Percentiles rank a stretch among this genome's conserved stretches.
Evolutionary conservation across 257 asterid genomes (phyloP).

Genomic region (Pogostemon cablin): DNA sequence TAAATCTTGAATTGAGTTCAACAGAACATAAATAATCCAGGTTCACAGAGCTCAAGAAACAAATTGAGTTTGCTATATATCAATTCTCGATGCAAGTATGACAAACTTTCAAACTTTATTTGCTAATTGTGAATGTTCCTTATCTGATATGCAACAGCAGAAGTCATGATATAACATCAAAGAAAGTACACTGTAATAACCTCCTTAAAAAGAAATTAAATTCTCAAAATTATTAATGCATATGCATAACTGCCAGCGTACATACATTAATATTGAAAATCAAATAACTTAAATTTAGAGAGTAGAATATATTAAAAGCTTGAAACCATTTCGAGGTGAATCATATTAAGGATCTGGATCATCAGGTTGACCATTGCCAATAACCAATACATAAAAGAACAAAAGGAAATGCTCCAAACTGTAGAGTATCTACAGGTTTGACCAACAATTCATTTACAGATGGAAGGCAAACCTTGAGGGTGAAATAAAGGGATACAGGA

Average conservation of each 20-base stretch:
- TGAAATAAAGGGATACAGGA: slow-evolving; percentile 81
- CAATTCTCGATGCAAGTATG: slow-evolving; percentile 12
- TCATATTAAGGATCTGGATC: slow-evolving; percentile 13
- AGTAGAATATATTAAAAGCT: not conserved
- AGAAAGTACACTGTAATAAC: slow-evolving; percentile 2
- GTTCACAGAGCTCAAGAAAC: slow-evolving; percentile 10
- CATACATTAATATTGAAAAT: slow-evolving; percentile 4
- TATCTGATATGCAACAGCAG: slow-evolving; percentile 4
- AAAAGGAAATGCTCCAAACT: slow-evolving; percentile 15
- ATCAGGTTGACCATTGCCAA: slow-evolving; percentile 9
- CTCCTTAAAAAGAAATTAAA: slow-evolving; percentile 13
- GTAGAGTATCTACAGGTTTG: slow-evolving; percentile 10
- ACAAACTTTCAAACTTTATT: not conserved
- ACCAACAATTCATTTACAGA: slow-evolving; percentile 20
- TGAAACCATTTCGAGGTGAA: slow-evolving; percentile 6
- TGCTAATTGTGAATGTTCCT: slow-evolving; percentile 12
- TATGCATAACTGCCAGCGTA: not conserved
- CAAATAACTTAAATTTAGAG: slow-evolving; percentile 9
- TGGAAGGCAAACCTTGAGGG: slow-evolving; percentile 66
- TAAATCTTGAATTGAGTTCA: not conserved
- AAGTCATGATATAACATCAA: slow-evolving; percentile 1
- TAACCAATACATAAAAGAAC: slow-evolving; percentile 17
- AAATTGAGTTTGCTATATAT: slow-evolving; percentile 6
- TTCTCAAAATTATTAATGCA: not conserved
- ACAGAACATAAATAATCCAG: slow-evolving; percentile 12